Base-by-base conservation (phyloP, 2,329 filamentous ascomycete species). In the Neoascochyta sp. region DNA sequence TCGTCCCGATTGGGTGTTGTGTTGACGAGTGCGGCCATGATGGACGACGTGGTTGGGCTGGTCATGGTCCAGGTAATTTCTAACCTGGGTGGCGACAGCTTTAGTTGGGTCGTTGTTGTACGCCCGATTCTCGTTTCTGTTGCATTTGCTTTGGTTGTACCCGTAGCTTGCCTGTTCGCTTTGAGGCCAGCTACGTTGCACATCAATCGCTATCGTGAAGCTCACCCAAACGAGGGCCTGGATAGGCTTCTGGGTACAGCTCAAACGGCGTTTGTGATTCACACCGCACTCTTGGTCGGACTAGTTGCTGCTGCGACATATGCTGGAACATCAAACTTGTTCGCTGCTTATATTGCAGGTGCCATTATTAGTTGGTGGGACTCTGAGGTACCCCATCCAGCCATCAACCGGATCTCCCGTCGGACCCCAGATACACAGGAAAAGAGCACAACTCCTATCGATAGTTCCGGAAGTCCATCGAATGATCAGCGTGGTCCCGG, bases 41-140 rank as follows among this genome's bases (percentile, higher is more conserved):
- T 92, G 64, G 86, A 92, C 52, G 85, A 92, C 61, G 80, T 90
- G 0, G 74, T 85, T 2, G 84, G 83, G 0, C 64, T 90, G 7
- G 76, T 89, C 6, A 83, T 90, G 76, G 81, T 87, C 0, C 77
- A 86, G 43, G 73, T 90, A 24, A 81, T 92, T 13, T 75, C 81
- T 0, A 80, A 79, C 25, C 65, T 90, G 0, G 72, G 81, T 60
- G 31, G 54, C 24, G 45, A 39, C 7, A 46, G 41, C 3, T 58
- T 73, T 39, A 60, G 43, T 22, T 59, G 62, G 1, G 45, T 63
- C 4, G 70, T 64, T 3, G 57, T 78, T 8, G 52, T 73, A 9
- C 60, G 75, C 16, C 74, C 75, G 0, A 56, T 78, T 2, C 59
- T 70, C 16, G 73, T 74, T 1, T 74, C 71, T 1, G 29, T 76